These are phyloP conservation scores for Mycosphaerella sp. DNA, from an alignment of 2,329 filamentous ascomycete species.

Conservation along the genomic window DNA sequence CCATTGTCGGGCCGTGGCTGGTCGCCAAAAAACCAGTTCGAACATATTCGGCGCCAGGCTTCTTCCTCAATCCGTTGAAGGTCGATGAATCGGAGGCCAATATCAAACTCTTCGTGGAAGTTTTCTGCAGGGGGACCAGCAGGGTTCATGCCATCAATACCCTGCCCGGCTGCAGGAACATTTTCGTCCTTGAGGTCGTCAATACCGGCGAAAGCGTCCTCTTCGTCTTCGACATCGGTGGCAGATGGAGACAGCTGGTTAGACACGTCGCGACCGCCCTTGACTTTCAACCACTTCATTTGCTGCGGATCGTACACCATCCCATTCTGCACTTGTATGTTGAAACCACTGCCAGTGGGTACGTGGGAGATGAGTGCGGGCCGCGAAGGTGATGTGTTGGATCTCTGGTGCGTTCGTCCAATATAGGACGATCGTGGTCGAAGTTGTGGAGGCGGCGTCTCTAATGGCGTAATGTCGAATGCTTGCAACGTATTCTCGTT, in stretches of 20 bases:
- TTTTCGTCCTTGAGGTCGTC: constrained; percentile 74
- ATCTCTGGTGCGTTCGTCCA: constrained; percentile 33
- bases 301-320: constrained; percentile 97
- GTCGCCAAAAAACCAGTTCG: constrained; percentile 66
- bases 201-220: constrained; percentile 92
- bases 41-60: constrained; percentile 81
- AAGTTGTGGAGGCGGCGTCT: constrained; percentile 35
- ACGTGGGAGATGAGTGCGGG: constrained; percentile 88
- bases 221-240: constrained; percentile 75
- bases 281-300: constrained; percentile 89
- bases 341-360: constrained; percentile 59
- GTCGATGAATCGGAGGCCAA: constrained; percentile 87
- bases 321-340: constrained; percentile 88
- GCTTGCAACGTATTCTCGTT: constrained; percentile 79
- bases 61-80: constrained; percentile 88
- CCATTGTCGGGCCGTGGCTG: constrained; percentile 67
- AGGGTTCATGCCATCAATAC: constrained; percentile 25
- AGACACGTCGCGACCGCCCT: constrained; percentile 34
- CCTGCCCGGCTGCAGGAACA: constrained; percentile 19
- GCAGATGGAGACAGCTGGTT: constrained; percentile 45
- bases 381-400: constrained; percentile 44
- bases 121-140: constrained; percentile 57
- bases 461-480: constrained; percentile 56
- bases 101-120: constrained; percentile 94
- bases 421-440: constrained; percentile 27